Base-by-base conservation (phyloP, 352 stramenopile species). In the Globisporangium recalcitrans region DNA sequence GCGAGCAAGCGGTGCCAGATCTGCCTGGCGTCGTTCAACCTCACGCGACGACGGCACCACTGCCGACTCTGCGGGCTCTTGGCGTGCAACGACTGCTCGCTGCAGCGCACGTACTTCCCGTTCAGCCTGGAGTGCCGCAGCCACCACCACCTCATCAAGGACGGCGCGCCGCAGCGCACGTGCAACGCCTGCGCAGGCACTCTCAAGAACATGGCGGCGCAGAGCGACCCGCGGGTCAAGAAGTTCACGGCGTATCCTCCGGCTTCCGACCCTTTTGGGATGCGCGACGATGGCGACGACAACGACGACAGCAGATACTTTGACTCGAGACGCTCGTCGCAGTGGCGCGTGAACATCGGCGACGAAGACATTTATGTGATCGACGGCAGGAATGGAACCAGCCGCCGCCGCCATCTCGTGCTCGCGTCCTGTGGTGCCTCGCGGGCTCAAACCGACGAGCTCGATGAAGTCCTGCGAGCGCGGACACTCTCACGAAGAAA, bases 1-100 rank as follows among this genome's bases (percentile, higher is more conserved):
- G 72, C 76, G 24, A 86, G 78, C 68, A 56, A 76, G 11, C 70
- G 78, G 22, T 92, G 83, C 69, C 77, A 85, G 60, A 80, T 85
- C 52, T 91, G 82, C 47, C 47, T 82, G 21, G 48, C 70, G 34
- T 52, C 69, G 0, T 91, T 91, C 54, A 80, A 74, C 10, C 61
- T 91, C 6, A 80, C 69, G 29, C 85, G 83, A 29, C 78, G 85
- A 53, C 73, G 85, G n/a, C 90, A 97, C 52, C 87, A 97, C 64
- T 96, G 90, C 58, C 80, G 90, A 4, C 62, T 90, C 29, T 93
- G 82, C 16, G 84, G 84, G 0, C 78, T 83, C 31, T 60, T 94
- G 16, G 76, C 88, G 52, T 92, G 82, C 63, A 79, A 78, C 34
- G 72, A 85, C 40, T 94, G 82, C 70, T 90, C 80, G 1, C 55